phyloP scores from a whole-genome alignment of 2,329 filamentous ascomycete species.

The Leptodontidium sp. region DNA sequence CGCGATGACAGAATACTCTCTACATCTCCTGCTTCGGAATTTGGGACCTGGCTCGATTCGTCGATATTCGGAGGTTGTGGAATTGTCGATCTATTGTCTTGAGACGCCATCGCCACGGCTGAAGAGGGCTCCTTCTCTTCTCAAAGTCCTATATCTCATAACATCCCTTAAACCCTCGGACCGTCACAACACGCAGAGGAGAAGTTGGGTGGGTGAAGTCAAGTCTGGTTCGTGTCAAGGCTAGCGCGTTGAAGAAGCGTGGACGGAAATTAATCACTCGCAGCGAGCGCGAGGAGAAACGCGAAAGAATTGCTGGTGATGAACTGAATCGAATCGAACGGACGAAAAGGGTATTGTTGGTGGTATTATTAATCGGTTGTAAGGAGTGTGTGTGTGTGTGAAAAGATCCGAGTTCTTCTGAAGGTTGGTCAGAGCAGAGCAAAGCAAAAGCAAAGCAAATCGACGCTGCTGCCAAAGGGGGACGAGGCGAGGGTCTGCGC shows the following conservation, averaged over 20 bases:
- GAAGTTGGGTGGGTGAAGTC: constrained; percentile 10
- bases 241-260: constrained; percentile 31
- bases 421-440: constrained; percentile 1
- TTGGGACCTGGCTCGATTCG: constrained; percentile 33
- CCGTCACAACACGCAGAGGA: constrained; percentile 21
- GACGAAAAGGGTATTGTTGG: constrained; percentile 10
- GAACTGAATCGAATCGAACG: constrained; percentile 1
- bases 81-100: constrained; percentile 34
- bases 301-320: constrained; percentile 17
- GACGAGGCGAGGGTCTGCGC: neutral
- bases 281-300: constrained; percentile 14
- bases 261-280: constrained; percentile 30
- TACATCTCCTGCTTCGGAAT: constrained; percentile 48
- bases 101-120: constrained; percentile 38
- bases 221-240: constrained; percentile 27
- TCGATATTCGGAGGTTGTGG: constrained; percentile 35
- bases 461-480: constrained; percentile 17
- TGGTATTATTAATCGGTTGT: constrained; percentile 21
- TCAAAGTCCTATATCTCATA: constrained; percentile 26
- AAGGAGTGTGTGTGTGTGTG: constrained; percentile 17
- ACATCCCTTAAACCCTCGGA: constrained; percentile 37
- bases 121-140: constrained; percentile 28
- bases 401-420: neutral
- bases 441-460: constrained; percentile 3
- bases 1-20: constrained; percentile 62